Percentiles rank a stretch among this genome's conserved stretches.
These are phyloP conservation scores for Sisymbrium altissimum DNA, from an alignment of 345 rosid species.

Conservation along the genomic window DNA sequence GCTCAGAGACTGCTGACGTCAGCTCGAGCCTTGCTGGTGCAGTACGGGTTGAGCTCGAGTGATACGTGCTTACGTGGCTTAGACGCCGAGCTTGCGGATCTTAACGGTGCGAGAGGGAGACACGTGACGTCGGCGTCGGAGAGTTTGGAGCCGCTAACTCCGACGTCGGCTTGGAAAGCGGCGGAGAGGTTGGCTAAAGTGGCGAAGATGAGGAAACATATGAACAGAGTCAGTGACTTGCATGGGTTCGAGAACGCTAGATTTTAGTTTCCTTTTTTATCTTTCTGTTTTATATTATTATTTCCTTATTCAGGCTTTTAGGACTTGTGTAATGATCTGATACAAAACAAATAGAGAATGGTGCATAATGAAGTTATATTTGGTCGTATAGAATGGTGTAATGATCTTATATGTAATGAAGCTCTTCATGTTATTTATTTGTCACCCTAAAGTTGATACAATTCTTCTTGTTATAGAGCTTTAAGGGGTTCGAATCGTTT, in stretches of 20 bases:
- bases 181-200: conserved; percentile 90
- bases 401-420: not conserved
- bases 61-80: conserved; percentile 52
- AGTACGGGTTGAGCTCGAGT: conserved; percentile 39
- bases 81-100: conserved; percentile 64
- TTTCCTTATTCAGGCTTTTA: conserved; percentile 1
- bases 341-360: conserved; percentile 19
- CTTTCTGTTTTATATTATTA: not conserved
- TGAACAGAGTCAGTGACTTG: conserved; percentile 92
- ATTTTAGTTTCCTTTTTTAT: conserved; percentile 40
- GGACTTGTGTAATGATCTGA: conserved; percentile 20
- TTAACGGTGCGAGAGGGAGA: conserved; percentile 41
- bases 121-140: conserved; percentile 14
- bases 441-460: not conserved
- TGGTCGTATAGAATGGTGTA: no score
- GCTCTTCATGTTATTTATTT: not conserved
- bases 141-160: conserved; percentile 62
- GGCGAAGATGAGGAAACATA: conserved; percentile 81
- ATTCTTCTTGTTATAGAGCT: not conserved
- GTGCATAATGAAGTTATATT: conserved; percentile 7
- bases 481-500: no score
- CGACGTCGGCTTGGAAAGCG: conserved; percentile 91
- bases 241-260: conserved; percentile 97
- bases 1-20: conserved; percentile 64
- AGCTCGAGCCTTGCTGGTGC: conserved; percentile 65